Evolutionary conservation across 495 filamentous ascomycete species (phyloP).

Genomic region (Trichoderma reesei): DNA sequence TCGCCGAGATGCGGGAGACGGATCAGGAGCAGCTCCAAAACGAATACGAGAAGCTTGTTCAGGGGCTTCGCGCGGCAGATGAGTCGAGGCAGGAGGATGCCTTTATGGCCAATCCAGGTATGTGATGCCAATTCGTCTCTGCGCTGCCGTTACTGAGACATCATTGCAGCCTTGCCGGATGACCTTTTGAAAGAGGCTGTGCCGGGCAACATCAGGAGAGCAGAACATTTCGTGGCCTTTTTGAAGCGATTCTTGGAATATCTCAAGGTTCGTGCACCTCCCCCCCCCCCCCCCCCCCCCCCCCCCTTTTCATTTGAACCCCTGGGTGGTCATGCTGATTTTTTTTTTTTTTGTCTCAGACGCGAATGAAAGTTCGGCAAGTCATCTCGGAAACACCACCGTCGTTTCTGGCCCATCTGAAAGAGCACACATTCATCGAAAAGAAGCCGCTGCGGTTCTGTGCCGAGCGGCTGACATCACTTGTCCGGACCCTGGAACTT

Average conservation of each 20-base stretch:
- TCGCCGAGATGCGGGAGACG: constrained; percentile 82
- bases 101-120: constrained; percentile 88
- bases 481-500: constrained; percentile 90
- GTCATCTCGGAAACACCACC: constrained; percentile 95
- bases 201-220: constrained; percentile 89
- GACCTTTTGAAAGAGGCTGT: constrained; percentile 87
- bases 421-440: constrained; percentile 94
- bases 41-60: constrained; percentile 92
- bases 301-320: no score
- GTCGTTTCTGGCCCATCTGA: constrained; percentile 87
- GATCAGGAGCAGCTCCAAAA: constrained; percentile 88
- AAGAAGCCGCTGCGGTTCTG: constrained; percentile 94
- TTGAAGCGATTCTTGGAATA: constrained; percentile 96
- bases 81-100: constrained; percentile 84
- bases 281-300: no score
- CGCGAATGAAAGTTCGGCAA: constrained; percentile 94
- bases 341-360: constrained; percentile 30
- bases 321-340: no score
- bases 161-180: constrained; percentile 52
- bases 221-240: constrained; percentile 94
- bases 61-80: constrained; percentile 79
- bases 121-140: constrained; percentile 17
- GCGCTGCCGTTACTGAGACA: constrained; percentile 12
- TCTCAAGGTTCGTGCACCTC: constrained; percentile 50
- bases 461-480: constrained; percentile 86